Conservation (phyloP, 106 monocot genomes). For the Dioscorea zingiberensis region DNA sequence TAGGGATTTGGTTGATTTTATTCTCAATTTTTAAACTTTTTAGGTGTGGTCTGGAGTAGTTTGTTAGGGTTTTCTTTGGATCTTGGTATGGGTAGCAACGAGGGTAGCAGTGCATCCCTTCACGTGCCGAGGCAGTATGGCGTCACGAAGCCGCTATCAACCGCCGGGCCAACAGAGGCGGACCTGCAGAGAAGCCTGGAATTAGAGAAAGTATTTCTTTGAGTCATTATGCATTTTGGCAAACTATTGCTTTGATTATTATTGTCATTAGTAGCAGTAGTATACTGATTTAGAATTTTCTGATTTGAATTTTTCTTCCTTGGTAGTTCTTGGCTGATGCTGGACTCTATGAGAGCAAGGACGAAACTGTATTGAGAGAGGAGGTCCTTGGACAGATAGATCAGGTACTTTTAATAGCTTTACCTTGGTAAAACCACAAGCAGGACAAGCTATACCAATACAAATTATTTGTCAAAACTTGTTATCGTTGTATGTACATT, state of each 20-base stretch:
- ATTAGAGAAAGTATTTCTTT: conserved; percentile 53
- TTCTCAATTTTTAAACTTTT: background rate
- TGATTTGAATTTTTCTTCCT: background rate
- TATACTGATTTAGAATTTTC: background rate
- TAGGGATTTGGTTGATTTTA: no score
- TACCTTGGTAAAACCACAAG: background rate
- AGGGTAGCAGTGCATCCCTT: conserved; percentile 3
- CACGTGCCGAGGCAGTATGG: conserved; percentile 35
- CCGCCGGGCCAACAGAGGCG: conserved; percentile 51
- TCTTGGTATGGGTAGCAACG: conserved; percentile 45
- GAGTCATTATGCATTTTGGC: background rate
- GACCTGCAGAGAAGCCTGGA: conserved; percentile 63
- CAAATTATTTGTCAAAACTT: no score
- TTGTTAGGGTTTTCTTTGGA: background rate
- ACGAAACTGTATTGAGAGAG: conserved; percentile 57
- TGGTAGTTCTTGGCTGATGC: conserved; percentile 66
- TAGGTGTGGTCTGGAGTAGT: background rate
- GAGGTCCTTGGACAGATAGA: conserved; percentile 71
- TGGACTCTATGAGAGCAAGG: conserved; percentile 75
- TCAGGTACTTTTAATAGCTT: conserved; percentile 29
- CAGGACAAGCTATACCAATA: no score
- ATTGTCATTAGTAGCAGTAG: no score
- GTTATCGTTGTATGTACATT: no score
- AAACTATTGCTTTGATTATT: background rate
- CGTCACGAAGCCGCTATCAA: conserved; percentile 64